These are phyloP conservation scores for Diplosphaera chodatii DNA, from an alignment of 139 green algal species.

Conservation along the genomic window DNA sequence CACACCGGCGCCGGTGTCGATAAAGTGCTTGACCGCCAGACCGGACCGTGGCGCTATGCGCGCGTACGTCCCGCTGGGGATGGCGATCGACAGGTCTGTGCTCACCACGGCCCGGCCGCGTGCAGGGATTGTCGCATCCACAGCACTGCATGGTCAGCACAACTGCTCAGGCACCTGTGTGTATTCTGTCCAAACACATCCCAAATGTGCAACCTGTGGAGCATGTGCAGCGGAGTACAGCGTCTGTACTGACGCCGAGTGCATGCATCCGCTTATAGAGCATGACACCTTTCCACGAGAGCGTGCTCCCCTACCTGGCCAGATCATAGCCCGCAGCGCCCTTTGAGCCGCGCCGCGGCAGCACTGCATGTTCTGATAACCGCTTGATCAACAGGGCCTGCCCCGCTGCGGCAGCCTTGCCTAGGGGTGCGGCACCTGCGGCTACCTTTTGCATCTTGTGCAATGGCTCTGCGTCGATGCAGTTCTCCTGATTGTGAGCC, in stretches of 20 bases:
- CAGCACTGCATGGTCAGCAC: slow-evolving; percentile 78
- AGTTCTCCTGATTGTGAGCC: neutral
- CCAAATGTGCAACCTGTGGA: no score
- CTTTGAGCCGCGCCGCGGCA: slow-evolving; percentile 77
- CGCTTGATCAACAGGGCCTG: slow-evolving; percentile 74
- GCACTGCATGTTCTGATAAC: slow-evolving; percentile 64
- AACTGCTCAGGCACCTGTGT: no score
- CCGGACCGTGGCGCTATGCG: slow-evolving; percentile 91
- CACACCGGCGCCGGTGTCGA: slow-evolving; percentile 93
- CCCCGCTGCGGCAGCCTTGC: neutral
- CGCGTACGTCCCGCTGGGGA: slow-evolving; percentile 89
- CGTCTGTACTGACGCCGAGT: no score
- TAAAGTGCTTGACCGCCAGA: slow-evolving; percentile 93
- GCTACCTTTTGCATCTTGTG: neutral
- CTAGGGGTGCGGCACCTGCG: no score
- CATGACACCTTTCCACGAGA: no score
- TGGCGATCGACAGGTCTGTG: slow-evolving; percentile 84
- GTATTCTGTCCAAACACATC: no score
- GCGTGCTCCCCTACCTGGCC: slow-evolving; percentile 52
- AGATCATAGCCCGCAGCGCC: slow-evolving; percentile 93
- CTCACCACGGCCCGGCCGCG: slow-evolving; percentile 76
- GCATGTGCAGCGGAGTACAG: no score
- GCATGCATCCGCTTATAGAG: no score
- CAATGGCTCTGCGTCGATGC: neutral
- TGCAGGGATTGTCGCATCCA: slow-evolving; percentile 79